Evolutionary conservation across 768 basidiomycete species (phyloP).

Genomic region (Macrolepiota albuminosa): DNA sequence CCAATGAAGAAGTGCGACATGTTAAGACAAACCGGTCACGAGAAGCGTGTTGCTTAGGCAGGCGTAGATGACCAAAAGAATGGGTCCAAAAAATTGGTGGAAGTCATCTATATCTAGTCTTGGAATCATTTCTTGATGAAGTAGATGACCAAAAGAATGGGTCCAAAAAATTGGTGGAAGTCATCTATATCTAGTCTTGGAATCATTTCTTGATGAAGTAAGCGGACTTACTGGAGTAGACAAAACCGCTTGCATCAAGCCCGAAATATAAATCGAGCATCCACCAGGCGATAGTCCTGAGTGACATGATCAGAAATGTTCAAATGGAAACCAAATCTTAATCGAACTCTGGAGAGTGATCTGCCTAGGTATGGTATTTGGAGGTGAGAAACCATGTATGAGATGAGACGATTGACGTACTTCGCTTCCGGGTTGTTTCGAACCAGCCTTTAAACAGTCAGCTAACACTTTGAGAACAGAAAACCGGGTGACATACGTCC

Average conservation of each 20-base stretch:
- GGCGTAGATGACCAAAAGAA: slow-evolving; percentile 89
- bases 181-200: slow-evolving; percentile 33
- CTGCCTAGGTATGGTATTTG: neutral
- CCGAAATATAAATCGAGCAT: slow-evolving; percentile 94
- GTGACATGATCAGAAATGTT: neutral
- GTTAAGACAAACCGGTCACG: slow-evolving; percentile 60
- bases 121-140: neutral
- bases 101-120: slow-evolving; percentile 48
- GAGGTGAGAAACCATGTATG: neutral
- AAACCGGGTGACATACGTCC: slow-evolving; percentile 61
- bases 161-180: slow-evolving; percentile 88
- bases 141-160: slow-evolving; percentile 85
- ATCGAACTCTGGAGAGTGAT: neutral
- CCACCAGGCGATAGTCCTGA: slow-evolving; percentile 79
- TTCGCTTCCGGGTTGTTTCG: slow-evolving; percentile 43
- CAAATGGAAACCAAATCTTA: neutral
- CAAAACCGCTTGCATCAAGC: slow-evolving; percentile 89
- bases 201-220: neutral
- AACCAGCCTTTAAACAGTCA: slow-evolving; percentile 42
- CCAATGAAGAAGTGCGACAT: neutral
- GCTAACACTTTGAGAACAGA: neutral
- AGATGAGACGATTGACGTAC: slow-evolving; percentile 28
- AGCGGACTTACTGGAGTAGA: slow-evolving; percentile 60
- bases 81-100: slow-evolving; percentile 83
- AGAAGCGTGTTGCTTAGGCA: slow-evolving; percentile 90